phyloP scores from a whole-genome alignment of 2,329 filamentous ascomycete genomes.

The Fusarium kyushuense region DNA sequence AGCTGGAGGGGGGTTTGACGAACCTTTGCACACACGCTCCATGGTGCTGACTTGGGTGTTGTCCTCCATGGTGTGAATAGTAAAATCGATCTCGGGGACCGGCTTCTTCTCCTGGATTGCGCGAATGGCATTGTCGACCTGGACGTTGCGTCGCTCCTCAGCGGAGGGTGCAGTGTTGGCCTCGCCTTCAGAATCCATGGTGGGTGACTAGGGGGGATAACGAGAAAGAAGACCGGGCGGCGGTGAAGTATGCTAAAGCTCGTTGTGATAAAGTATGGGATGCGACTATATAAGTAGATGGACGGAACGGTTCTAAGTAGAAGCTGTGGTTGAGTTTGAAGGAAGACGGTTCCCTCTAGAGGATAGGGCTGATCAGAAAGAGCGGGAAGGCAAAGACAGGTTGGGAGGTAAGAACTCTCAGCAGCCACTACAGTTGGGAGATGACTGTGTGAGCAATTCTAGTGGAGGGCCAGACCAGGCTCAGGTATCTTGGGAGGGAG shows the following conservation, averaged over 20 bases:
- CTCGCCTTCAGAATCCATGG: constrained; percentile 62
- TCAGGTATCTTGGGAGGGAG: constrained; percentile 33
- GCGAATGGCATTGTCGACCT: constrained; percentile 90
- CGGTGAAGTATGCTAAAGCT: constrained; percentile 42
- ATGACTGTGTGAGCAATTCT: constrained; percentile 33
- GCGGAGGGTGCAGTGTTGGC: constrained; percentile 48
- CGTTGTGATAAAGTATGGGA: constrained; percentile 18
- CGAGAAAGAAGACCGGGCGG: constrained; percentile 39
- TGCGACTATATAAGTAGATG: constrained; percentile 22
- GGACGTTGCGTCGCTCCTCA: constrained; percentile 65
- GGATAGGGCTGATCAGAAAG: constrained; percentile 48
- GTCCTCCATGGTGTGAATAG: constrained; percentile 98
- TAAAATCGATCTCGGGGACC: constrained; percentile 97
- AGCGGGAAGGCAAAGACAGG: constrained; percentile 33
- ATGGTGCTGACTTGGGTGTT: constrained; percentile 92
- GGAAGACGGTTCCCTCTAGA: constrained; percentile 38
- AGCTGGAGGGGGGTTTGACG: constrained; percentile 46
- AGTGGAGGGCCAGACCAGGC: constrained; percentile 7
- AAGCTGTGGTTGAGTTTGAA: constrained; percentile 33
- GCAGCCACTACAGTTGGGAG: constrained; percentile 25
- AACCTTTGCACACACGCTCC: constrained; percentile 99
- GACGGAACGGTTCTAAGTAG: constrained; percentile 14
- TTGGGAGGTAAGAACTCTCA: constrained; percentile 38
- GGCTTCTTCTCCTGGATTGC: constrained; percentile 96
- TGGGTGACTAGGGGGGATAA: constrained; percentile 40